phyloP scores from a whole-genome alignment of 1,139 yeast genomes.

The Candida sp. region DNA sequence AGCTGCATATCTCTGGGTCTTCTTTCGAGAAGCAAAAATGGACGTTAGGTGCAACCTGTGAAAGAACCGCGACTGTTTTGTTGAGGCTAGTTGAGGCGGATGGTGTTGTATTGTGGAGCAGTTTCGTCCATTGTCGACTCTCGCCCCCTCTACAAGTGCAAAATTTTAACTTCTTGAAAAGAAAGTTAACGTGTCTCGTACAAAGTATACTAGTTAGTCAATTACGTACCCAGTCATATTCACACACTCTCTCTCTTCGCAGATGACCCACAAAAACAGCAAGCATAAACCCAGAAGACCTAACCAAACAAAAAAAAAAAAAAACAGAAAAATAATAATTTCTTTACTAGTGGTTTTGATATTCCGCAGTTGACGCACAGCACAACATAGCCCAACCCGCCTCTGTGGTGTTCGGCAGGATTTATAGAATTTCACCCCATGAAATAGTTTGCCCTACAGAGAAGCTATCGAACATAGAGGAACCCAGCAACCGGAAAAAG shows the following conservation, averaged over 20 bases:
- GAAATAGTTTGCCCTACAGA: not conserved
- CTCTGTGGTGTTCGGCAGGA: not conserved
- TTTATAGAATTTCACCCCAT: not conserved
- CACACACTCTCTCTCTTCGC: not conserved
- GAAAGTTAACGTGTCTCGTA: not conserved
- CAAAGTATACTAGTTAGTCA: not conserved
- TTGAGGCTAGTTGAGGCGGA: slow-evolving; percentile 1
- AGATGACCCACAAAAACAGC: not conserved
- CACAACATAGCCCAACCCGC: not conserved
- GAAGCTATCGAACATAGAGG: not conserved
- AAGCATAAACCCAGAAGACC: not conserved
- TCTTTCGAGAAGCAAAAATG: not conserved
- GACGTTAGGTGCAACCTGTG: too few relatives aligned
- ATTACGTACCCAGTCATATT: not conserved
- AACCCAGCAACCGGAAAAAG: not conserved
- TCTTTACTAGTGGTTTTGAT: not conserved
- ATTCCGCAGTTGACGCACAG: not conserved
- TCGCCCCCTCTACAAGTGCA: too few relatives aligned
- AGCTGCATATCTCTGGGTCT: not conserved
- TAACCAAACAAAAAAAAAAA: not conserved
- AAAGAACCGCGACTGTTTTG: not conserved
- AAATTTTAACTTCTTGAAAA: too few relatives aligned
- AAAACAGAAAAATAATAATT: too few relatives aligned
- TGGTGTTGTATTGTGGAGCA: not conserved
- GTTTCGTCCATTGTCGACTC: not conserved